These are phyloP conservation scores for Podospora conica DNA, from an alignment of 495 filamentous ascomycete species.

Conservation along the genomic window DNA sequence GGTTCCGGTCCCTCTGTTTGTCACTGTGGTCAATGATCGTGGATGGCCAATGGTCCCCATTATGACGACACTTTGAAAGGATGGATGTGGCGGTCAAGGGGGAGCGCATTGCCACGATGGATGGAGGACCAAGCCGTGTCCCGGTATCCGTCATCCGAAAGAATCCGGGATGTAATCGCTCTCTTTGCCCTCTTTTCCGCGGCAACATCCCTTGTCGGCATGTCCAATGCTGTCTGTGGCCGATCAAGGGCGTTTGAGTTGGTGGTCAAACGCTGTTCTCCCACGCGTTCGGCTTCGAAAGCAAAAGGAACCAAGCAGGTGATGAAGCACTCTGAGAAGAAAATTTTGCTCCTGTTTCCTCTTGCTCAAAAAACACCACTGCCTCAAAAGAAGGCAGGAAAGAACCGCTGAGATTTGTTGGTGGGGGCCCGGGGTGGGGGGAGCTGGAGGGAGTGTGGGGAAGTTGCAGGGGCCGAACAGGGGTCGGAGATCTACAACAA, in stretches of 20 bases:
- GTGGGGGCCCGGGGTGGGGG: background rate
- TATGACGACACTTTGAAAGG: background rate
- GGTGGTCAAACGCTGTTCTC: background rate
- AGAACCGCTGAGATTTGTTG: background rate
- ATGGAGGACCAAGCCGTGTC: background rate
- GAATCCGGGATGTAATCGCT: background rate
- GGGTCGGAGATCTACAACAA: background rate
- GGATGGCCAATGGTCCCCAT: background rate
- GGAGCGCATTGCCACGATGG: background rate
- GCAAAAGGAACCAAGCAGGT: no score
- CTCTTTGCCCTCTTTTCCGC: background rate
- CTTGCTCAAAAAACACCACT: background rate
- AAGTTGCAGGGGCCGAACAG: background rate
- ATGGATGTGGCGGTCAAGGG: background rate
- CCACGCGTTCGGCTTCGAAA: background rate
- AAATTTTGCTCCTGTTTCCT: background rate
- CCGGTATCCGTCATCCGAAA: background rate
- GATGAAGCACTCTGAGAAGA: background rate
- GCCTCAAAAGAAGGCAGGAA: background rate
- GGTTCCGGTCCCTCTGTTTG: background rate
- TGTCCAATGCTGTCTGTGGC: background rate
- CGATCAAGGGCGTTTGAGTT: background rate
- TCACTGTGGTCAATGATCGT: background rate
- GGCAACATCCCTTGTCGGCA: background rate
- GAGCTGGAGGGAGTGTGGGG: background rate